These are phyloP conservation scores for Chlorociboria aeruginascens DNA, from an alignment of 495 filamentous ascomycete species.

Conservation along the genomic window DNA sequence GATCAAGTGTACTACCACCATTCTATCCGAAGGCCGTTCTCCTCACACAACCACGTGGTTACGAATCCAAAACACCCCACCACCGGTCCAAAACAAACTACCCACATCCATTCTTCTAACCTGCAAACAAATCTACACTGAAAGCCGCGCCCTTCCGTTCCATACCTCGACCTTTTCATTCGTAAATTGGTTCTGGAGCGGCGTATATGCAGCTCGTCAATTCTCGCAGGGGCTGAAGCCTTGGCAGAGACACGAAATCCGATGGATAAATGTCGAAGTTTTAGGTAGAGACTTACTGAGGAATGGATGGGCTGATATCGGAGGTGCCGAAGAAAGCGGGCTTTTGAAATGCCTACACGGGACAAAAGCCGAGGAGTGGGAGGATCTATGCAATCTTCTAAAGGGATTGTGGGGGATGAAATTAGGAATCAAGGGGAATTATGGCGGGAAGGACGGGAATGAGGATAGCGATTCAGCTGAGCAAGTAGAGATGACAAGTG, in stretches of 20 bases:
- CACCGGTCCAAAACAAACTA: slow-evolving; percentile 5
- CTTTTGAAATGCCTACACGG: not conserved
- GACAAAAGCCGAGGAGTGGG: not conserved
- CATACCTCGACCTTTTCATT: slow-evolving; percentile 5
- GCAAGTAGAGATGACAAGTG: not conserved
- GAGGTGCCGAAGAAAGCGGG: not conserved
- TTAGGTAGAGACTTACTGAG: slow-evolving; percentile 4
- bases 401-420: slow-evolving; percentile 4
- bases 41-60: too few species aligned
- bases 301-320: not conserved
- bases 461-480: not conserved
- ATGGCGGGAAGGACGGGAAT: not conserved
- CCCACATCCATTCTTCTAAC: slow-evolving; percentile 1
- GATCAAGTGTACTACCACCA: too few species aligned
- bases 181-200: slow-evolving; percentile 14
- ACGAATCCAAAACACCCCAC: not conserved
- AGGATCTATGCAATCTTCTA: slow-evolving; percentile 7
- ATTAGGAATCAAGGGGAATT: slow-evolving; percentile 5
- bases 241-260: slow-evolving; percentile 5
- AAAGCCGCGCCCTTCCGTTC: slow-evolving; percentile 2
- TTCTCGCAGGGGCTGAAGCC: slow-evolving; percentile 1
- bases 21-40: too few species aligned
- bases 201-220: slow-evolving; percentile 6
- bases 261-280: slow-evolving; percentile 8
- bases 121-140: slow-evolving; percentile 8